These are phyloP conservation scores for Euphorbia neoarborescens DNA, from an alignment of 441 rosid genomes.

Conservation along the genomic window DNA sequence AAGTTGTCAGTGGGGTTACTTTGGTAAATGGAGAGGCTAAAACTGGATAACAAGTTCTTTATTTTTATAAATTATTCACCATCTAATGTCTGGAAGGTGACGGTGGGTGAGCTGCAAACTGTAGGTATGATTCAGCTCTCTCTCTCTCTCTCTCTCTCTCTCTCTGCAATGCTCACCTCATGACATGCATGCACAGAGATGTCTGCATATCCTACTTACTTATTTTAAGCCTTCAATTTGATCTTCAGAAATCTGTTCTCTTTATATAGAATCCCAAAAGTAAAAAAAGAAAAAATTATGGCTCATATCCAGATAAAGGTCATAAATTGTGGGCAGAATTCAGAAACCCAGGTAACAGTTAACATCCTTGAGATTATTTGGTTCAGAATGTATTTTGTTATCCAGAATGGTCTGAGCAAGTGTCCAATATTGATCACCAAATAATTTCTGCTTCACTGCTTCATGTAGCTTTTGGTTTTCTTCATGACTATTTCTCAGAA, in stretches of 20 bases:
- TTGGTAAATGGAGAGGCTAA: slow-evolving; percentile 67
- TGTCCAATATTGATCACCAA: no score
- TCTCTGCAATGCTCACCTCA: not conserved
- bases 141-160: slow-evolving; percentile 5
- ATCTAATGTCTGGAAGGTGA: slow-evolving; percentile 14
- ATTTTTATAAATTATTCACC: slow-evolving; percentile 12
- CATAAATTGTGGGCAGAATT: no score
- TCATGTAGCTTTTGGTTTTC: not conserved
- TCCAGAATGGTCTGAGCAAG: no score
- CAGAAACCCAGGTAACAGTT: not conserved
- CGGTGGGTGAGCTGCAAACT: slow-evolving; percentile 20
- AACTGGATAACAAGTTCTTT: slow-evolving; percentile 34
- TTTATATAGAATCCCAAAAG: not conserved
- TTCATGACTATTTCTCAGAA: not conserved
- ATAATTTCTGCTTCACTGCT: no score
- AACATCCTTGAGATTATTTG: not conserved
- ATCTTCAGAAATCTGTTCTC: not conserved
- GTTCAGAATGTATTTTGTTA: not conserved
- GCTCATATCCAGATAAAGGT: no score
- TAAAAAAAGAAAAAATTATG: no score
- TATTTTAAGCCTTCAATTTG: not conserved
- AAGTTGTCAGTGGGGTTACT: slow-evolving; percentile 35
- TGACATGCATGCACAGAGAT: not conserved
- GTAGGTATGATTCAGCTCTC: slow-evolving; percentile 15
- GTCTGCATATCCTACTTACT: not conserved